Evolutionary conservation across 306 rosid species (phyloP).

Genomic region (Vigna mungo): DNA sequence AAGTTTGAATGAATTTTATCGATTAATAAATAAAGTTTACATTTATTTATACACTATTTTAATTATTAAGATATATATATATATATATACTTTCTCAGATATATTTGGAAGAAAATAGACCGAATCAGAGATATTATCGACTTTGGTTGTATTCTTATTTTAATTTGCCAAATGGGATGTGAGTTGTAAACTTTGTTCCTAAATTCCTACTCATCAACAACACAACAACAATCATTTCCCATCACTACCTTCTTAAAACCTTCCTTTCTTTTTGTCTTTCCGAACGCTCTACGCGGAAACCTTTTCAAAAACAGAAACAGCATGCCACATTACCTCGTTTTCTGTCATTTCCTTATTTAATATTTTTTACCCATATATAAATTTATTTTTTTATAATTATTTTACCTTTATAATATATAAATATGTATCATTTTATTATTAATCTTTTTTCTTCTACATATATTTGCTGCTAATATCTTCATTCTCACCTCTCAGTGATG

Average conservation of each 20-base stretch:
- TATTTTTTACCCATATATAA: too few species aligned
- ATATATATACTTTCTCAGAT: too few species aligned
- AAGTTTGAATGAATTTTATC: too few species aligned
- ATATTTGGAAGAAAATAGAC: too few species aligned
- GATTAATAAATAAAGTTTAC: too few species aligned
- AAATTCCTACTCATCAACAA: slow-evolving; percentile 43
- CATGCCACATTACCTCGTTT: slow-evolving; percentile 25
- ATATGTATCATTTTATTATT: too few species aligned
- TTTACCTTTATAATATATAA: too few species aligned
- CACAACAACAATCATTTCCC: slow-evolving; percentile 47
- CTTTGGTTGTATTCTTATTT: slow-evolving; percentile 29
- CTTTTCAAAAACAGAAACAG: slow-evolving; percentile 12
- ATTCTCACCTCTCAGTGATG: slow-evolving; percentile 19
- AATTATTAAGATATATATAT: too few species aligned
- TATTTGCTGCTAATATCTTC: too few species aligned
- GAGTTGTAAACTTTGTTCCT: slow-evolving; percentile 50
- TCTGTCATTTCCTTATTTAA: neutral
- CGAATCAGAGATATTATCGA: neutral
- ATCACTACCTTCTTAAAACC: slow-evolving; percentile 39
- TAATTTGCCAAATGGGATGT: slow-evolving; percentile 45
- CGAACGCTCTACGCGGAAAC: slow-evolving; percentile 45
- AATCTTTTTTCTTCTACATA: too few species aligned
- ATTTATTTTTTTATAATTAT: too few species aligned
- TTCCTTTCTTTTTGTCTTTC: slow-evolving; percentile 38
- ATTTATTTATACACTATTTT: too few species aligned